Percentiles rank a stretch among this genome's conserved stretches.
Conservation (phyloP, 2,329 filamentous ascomycete species). For the Sarocladium kiliense region DNA sequence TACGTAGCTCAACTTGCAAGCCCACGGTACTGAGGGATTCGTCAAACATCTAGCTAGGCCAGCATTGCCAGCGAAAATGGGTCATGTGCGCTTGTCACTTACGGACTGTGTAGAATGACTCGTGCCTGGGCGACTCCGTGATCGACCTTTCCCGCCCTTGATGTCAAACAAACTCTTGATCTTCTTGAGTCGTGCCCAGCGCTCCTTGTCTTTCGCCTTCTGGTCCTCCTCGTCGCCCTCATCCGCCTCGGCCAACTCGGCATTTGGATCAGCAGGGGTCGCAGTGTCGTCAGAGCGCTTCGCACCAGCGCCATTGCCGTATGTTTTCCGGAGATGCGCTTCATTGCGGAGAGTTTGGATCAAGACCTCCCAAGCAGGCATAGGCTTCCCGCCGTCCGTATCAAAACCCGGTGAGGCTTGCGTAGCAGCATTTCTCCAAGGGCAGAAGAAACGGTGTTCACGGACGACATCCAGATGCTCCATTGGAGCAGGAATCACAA, state of each 20-base stretch:
- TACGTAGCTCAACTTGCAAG: too few relatives aligned
- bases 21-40: too few relatives aligned
- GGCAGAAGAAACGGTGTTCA: slow-evolving; percentile 80
- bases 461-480: slow-evolving; percentile 61
- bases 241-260: slow-evolving; percentile 10
- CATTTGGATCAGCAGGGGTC: background rate
- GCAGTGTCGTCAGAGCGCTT: slow-evolving; percentile 16
- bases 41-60: too few relatives aligned
- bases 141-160: slow-evolving; percentile 48
- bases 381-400: slow-evolving; percentile 27
- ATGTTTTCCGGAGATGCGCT: slow-evolving; percentile 41
- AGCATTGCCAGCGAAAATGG: too few relatives aligned
- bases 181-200: slow-evolving; percentile 65
- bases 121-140: slow-evolving; percentile 37
- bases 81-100: background rate
- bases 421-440: slow-evolving; percentile 63
- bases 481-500: slow-evolving; percentile 57
- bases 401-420: slow-evolving; percentile 43
- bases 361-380: slow-evolving; percentile 52
- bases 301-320: slow-evolving; percentile 23
- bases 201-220: slow-evolving; percentile 62
- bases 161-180: slow-evolving; percentile 68
- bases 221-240: slow-evolving; percentile 39
- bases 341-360: slow-evolving; percentile 53
- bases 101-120: slow-evolving; percentile 24